Conservation (phyloP, 257 asterid species). For the Scutellaria galericulata region DNA sequence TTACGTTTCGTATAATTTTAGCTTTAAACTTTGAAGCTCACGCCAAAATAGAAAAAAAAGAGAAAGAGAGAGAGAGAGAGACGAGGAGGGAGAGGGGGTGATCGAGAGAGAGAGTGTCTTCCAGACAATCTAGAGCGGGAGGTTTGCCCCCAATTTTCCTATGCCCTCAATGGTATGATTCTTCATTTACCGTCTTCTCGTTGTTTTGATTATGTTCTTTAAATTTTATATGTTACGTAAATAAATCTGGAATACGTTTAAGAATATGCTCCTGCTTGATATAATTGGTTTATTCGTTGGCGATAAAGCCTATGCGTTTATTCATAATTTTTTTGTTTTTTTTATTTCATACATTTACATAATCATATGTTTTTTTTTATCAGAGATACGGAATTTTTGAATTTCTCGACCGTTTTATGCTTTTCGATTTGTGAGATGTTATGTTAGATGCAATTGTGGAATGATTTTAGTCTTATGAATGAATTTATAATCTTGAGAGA, state of each 20-base stretch:
- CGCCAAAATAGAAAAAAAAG: background rate
- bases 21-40: constrained; percentile 34
- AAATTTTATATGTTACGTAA: background rate
- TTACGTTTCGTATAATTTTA: constrained; percentile 3
- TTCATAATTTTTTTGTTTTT: constrained; percentile 4
- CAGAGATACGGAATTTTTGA: constrained; percentile 12
- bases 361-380: background rate
- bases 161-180: constrained; percentile 43
- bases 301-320: constrained; percentile 25
- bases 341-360: background rate
- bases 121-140: constrained; percentile 31
- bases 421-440: background rate
- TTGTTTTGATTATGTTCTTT: background rate
- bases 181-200: constrained; percentile 23
- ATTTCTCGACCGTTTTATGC: background rate
- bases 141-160: constrained; percentile 27
- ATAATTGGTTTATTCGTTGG: constrained; percentile 10
- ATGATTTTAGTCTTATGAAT: constrained; percentile 1
- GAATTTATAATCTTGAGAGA: constrained; percentile 17
- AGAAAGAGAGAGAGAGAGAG: constrained; percentile 7
- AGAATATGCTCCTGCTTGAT: constrained; percentile 21
- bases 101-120: constrained; percentile 9
- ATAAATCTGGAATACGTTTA: constrained; percentile 24
- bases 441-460: constrained; percentile 24
- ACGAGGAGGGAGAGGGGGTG: constrained; percentile 16